Evolutionary conservation across 108 stramenopile genomes (phyloP), one percentile per base, ranked within the genome.

Genomic region (Fistulifera pelliculosa): DNA sequence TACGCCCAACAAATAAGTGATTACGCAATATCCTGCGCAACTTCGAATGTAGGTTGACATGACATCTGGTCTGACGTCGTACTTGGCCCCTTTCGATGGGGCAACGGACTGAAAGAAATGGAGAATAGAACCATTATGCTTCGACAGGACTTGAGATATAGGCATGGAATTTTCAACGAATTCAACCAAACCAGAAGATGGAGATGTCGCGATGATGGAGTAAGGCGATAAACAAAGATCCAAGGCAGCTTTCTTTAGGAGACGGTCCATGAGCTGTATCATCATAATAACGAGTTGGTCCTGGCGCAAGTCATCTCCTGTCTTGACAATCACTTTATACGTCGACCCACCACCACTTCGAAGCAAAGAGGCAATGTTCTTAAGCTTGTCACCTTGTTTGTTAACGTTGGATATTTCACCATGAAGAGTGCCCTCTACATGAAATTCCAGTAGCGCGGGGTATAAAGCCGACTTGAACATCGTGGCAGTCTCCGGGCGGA

Each of bases 11-110:
- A 99, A 59, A 56, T 97, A 99, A 10, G 99, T 99, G 31, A 97
- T 90, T 41, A 99, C 97, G 60, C 99, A 98, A 68, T 96, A 96
- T 16, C 97, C 97, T n/a, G 99, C 99, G 47, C 94, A 96, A 56
- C 84, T 89, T 58, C 92, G 73, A 19, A 98, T 83, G 61, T 96
- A 98, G 13, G 74, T 91, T 16, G 89, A 79, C 70, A 95, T 73
- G 14, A 90, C 91, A 43, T 87, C 86, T 18, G 82, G 87, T 49
- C 68, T 54, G 25, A 92, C 64, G 27, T 71, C 85, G 54, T 88
- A 88, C 56, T 77, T 67, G 41, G 90, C 73, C 47, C 74, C 76
- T 31, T 70, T 57, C 49, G 75, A 69, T 24, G 86, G 91, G 11
- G 87, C 71, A 43, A 60, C 61, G 21, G 61, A 67, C 57, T 85